Evolutionary conservation across 2,329 filamentous ascomycete species (phyloP).

Genomic region (Leptographium radiaticola): DNA sequence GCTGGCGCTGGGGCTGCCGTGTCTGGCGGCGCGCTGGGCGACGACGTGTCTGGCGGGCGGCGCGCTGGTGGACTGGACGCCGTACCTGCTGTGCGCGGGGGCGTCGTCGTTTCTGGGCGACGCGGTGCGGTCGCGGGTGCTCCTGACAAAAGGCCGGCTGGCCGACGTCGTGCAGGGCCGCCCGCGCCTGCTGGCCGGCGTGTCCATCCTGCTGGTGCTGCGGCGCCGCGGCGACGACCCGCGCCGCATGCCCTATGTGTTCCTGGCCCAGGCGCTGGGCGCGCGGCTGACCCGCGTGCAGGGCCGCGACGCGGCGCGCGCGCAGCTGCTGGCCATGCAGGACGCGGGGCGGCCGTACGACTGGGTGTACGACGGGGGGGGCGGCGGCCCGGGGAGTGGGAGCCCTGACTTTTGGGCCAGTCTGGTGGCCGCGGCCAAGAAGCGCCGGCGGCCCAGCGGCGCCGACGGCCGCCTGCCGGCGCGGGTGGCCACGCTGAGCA

Average conservation of each 20-base stretch:
- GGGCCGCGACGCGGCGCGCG: constrained; percentile 52
- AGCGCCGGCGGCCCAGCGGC: constrained; percentile 29
- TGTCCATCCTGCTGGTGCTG: constrained; percentile 62
- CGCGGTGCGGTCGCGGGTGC: constrained; percentile 60
- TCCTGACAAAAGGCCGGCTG: constrained; percentile 45
- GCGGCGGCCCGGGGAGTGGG: constrained; percentile 22
- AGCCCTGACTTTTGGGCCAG: constrained; percentile 6
- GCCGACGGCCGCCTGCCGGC: constrained; percentile 25
- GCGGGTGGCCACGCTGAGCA: constrained; percentile 55
- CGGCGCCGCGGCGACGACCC: constrained; percentile 45
- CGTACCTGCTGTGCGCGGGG: constrained; percentile 77
- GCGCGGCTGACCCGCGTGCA: constrained; percentile 55
- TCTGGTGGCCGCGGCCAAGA: constrained; percentile 12
- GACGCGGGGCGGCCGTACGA: constrained; percentile 42
- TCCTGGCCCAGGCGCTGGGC: constrained; percentile 67
- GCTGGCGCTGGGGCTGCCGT: constrained; percentile 77
- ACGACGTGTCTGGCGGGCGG: constrained; percentile 52
- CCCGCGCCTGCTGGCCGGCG: constrained; percentile 48
- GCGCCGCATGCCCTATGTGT: constrained; percentile 59
- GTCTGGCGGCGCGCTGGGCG: constrained; percentile 72
- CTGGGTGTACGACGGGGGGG: constrained; percentile 68
- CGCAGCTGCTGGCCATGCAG: constrained; percentile 39
- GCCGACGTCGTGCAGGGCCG: constrained; percentile 42
- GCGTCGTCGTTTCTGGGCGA: constrained; percentile 64
- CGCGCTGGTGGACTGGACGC: constrained; percentile 56